Base-by-base conservation (phyloP, 805 yeast genomes). In the Starmerella stellata region DNA sequence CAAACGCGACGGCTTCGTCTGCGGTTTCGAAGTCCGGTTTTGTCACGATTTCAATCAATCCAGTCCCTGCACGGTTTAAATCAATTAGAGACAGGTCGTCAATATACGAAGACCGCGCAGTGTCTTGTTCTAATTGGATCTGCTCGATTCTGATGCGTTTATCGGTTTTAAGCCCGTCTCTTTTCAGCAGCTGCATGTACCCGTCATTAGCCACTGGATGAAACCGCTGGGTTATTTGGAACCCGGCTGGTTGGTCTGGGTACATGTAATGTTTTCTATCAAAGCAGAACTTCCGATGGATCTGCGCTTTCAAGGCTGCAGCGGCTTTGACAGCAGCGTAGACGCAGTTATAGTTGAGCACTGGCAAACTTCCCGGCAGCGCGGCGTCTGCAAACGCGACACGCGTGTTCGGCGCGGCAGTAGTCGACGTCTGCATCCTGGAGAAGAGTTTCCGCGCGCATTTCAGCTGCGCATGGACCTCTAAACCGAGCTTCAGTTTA, bases 241-340 rank as follows among this genome's bases (percentile, higher is more conserved):
- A 90, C 1, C 98, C 98, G 38, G 78, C 59, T 0, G 98, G 98
- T 55, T 90, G 96, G 56, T 90, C 98, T 1, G 85, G 87, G 56
- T 90, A 90, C 57, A 90, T 83, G 56, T 90, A 90, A 55, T 90
- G 98, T 57, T 90, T 90, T 47, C 98, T 64, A 53, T 90, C 98
- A 56, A 90, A 90, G 1, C 75, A 63, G 1, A 87, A 78, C 5
- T 52, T 45, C 0, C 57, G 46, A 41, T 69, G 70, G 14, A 90
- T 65, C 0, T 63, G 53, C 42, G 81, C 69, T 25, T 75, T 65
- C 38, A 85, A 57, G 0, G 90, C 80, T 2, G 69, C 56, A 0
- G 92, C 85, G 1, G 93, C 71, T 48, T 71, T 72, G 30, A 82
- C 51, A 0, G 94, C 93, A 25, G 69, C 66, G 1, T 70, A 50